A percentile compares a stretch with the other conserved stretches of the same genome.
These are phyloP conservation scores for Lipomyces japonicus DNA, from an alignment of 805 yeast species.

Conservation along the genomic window DNA sequence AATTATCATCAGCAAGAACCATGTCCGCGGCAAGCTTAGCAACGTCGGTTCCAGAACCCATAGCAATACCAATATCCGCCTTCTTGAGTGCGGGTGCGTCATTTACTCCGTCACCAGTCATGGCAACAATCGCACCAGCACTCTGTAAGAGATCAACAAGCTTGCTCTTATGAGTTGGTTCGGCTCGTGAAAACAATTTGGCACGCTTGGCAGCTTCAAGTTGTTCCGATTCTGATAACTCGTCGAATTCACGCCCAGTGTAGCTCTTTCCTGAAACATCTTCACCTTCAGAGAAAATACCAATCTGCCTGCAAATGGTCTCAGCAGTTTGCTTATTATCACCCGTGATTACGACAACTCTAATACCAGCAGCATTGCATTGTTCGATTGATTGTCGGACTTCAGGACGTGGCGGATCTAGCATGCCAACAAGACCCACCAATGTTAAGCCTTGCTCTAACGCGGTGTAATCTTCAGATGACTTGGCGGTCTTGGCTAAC, in stretches of 20 bases:
- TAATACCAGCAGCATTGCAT: slow-evolving; percentile 48
- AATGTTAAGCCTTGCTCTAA: slow-evolving; percentile 42
- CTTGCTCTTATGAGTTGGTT: slow-evolving; percentile 52
- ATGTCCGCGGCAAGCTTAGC: slow-evolving; percentile 59
- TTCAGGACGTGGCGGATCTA: slow-evolving; percentile 50
- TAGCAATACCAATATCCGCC: slow-evolving; percentile 61
- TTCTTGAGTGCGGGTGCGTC: slow-evolving; percentile 61
- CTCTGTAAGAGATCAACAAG: slow-evolving; percentile 49
- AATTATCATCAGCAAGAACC: slow-evolving; percentile 53
- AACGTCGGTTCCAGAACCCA: slow-evolving; percentile 62
- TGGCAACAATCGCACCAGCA: slow-evolving; percentile 53
- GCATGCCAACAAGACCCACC: slow-evolving; percentile 48
- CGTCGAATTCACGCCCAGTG: slow-evolving; percentile 43
- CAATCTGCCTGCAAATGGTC: slow-evolving; percentile 48
- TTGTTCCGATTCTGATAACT: slow-evolving; percentile 39
- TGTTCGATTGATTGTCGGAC: slow-evolving; percentile 43
- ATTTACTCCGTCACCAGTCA: slow-evolving; percentile 65
- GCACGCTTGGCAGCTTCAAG: slow-evolving; percentile 46
- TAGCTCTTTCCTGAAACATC: slow-evolving; percentile 40
- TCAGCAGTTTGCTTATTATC: slow-evolving; percentile 48
- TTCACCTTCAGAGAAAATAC: slow-evolving; percentile 39
- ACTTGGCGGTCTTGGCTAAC: slow-evolving; percentile 13
- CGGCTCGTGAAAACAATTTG: slow-evolving; percentile 52
- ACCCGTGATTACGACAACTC: slow-evolving; percentile 50
- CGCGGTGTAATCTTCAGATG: slow-evolving; percentile 33